Base-by-base conservation (phyloP, 306 rosid species). In the Lathyrus tuberosus region DNA sequence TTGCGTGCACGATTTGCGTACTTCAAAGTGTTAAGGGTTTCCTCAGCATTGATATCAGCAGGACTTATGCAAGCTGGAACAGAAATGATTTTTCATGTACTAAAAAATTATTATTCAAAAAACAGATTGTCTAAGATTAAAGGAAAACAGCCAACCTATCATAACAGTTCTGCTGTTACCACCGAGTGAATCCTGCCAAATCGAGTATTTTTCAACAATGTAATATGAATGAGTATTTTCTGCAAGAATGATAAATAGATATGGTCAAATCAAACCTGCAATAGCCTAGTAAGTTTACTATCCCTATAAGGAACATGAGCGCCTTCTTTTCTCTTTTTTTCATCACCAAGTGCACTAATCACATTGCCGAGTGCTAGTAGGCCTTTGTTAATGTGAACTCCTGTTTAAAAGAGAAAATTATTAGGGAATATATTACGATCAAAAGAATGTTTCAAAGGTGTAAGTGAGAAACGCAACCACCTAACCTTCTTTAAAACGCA, bases 1-100 rank as follows among this genome's bases (percentile, higher is more conserved):
- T 93, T 93, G 53, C 98, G 98, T 33, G 98, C 98, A 37, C 98
- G 93, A 76, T 92, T 92, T 42, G 98, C 98, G 11, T 92, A 92
- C 83, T 92, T 92, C 78, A 92, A 85, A 72, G 98, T 93, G 87
- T 93, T 93, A 20, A 93, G 89, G 74, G 98, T 93, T 83, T 93
- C 98, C 85, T 93, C 98, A 0, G 96, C 97, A 82, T 93, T 93
- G 77, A 93, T 93, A 78, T 93, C 98, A 76, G 98, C 97, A 53
- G 98, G 98, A 78, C 98, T 93, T 75, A 93, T 88, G 83, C 98
- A 93, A 70, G 98, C 98, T 93, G 86, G 63, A 74, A 83, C 31
- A 59, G 30, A 47, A 62, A 28, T 26, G 11, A 8, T 2, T 47
- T 37, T 44, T 31, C 46, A 58, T 26, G 71, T 56, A 57, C 84